Conservation (phyloP, 345 rosid genomes). For the Psidium guajava region DNA sequence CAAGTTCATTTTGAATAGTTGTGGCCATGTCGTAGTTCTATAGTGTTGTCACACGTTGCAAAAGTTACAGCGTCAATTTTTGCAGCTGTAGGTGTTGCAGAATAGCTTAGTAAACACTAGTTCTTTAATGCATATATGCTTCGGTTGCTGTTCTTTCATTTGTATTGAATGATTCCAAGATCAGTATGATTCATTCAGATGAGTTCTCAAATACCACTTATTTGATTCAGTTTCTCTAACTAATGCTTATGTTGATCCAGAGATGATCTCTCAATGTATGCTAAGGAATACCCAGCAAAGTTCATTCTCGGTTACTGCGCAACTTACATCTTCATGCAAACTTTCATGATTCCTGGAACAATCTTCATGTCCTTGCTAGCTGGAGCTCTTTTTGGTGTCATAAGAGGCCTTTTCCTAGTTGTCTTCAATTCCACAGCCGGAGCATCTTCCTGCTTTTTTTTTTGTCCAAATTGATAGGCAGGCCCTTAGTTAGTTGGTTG, state of each 20-base stretch:
- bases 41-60: background rate
- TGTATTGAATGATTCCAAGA: background rate
- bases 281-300: constrained; percentile 63
- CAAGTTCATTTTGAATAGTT: background rate
- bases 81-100: background rate
- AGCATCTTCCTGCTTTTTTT: constrained; percentile 91
- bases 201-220: background rate
- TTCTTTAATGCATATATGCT: background rate
- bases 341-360: constrained; percentile 99
- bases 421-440: constrained; percentile 92
- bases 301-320: constrained; percentile 92
- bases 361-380: constrained; percentile 98
- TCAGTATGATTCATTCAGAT: background rate
- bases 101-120: background rate
- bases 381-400: constrained; percentile 91
- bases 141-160: background rate
- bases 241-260: constrained; percentile 28
- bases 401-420: constrained; percentile 79
- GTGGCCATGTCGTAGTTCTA: background rate
- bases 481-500: constrained; percentile 83
- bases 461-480: constrained; percentile 84
- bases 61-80: background rate
- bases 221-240: background rate
- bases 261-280: constrained; percentile 66
- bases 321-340: constrained; percentile 97